These are phyloP conservation scores for Fusarium verticillioides DNA, from an alignment of 2,329 filamentous ascomycete genomes.

Conservation along the genomic window DNA sequence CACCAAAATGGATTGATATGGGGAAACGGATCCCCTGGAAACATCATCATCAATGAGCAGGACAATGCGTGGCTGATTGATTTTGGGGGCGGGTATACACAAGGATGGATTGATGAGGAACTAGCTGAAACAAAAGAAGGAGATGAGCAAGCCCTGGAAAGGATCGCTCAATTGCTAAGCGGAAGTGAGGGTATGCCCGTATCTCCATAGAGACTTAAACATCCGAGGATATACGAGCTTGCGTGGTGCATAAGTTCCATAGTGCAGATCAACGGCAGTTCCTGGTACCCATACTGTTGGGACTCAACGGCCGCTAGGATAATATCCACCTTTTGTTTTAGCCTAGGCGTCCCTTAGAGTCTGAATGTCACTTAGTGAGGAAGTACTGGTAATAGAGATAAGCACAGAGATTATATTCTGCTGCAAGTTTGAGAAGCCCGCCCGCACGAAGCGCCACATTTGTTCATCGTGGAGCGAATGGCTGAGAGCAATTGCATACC, in stretches of 20 bases:
- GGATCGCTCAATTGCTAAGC: not conserved
- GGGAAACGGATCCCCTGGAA: not conserved
- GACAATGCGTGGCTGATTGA: not conserved
- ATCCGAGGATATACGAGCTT: not conserved
- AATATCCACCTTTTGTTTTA: no score
- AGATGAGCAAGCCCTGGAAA: not conserved
- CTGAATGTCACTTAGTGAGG: fast-evolving
- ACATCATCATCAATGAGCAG: not conserved
- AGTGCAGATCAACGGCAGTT: not conserved
- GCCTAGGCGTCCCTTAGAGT: fast-evolving
- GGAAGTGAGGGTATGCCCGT: fast-evolving
- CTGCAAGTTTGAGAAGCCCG: fast-evolving
- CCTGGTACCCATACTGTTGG: not conserved
- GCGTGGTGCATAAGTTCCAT: not conserved
- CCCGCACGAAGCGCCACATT: fast-evolving
- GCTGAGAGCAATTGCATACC: no score
- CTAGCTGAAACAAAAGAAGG: not conserved
- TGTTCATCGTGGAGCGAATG: not conserved
- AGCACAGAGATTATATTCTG: fast-evolving
- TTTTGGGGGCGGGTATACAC: not conserved
- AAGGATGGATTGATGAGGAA: not conserved
- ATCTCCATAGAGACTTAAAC: not conserved
- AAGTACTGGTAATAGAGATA: fast-evolving
- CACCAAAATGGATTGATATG: not conserved
- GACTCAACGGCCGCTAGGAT: not conserved